Evolutionary conservation across 345 rosid genomes (phyloP).

Genomic region (Arabis alpina): DNA sequence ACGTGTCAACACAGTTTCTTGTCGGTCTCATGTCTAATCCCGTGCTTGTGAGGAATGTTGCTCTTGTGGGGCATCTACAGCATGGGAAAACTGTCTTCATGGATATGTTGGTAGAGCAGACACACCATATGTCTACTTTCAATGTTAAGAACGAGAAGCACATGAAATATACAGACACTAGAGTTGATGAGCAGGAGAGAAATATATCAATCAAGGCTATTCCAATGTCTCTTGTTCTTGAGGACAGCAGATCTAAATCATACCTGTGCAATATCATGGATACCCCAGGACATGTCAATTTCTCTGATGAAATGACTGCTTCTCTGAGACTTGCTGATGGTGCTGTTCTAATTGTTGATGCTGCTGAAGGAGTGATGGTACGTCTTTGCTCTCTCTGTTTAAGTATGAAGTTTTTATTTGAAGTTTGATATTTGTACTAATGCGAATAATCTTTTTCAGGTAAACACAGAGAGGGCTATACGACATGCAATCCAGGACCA

Average conservation of each 20-base stretch:
- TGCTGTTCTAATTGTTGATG: conserved; percentile 93
- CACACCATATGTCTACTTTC: conserved; percentile 88
- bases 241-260: conserved; percentile 90
- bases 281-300: conserved; percentile 87
- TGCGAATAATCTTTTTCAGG: conserved; percentile 47
- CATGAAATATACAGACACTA: conserved; percentile 86
- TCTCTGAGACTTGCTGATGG: conserved; percentile 83
- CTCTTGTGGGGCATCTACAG: conserved; percentile 93
- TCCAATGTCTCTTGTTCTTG: conserved; percentile 97
- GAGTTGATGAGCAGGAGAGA: conserved; percentile 97
- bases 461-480: conserved; percentile 96
- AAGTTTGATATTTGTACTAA: conserved; percentile 9
- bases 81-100: conserved; percentile 94
- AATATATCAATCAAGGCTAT: conserved; percentile 91
- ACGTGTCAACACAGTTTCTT: conserved; percentile 91
- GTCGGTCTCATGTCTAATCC: conserved; percentile 96
- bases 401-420: background rate
- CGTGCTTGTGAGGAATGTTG: conserved; percentile 82
- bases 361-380: conserved; percentile 88
- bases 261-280: conserved; percentile 91
- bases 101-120: conserved; percentile 99
- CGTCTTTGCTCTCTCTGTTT: conserved; percentile 17
- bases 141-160: conserved; percentile 86
- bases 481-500: conserved; percentile 96
- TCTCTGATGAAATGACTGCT: conserved; percentile 47